Percentiles rank a stretch among this genome's conserved stretches.
Evolutionary conservation across 768 basidiomycete genomes (phyloP).

Genomic region (Agaricus blazei): DNA sequence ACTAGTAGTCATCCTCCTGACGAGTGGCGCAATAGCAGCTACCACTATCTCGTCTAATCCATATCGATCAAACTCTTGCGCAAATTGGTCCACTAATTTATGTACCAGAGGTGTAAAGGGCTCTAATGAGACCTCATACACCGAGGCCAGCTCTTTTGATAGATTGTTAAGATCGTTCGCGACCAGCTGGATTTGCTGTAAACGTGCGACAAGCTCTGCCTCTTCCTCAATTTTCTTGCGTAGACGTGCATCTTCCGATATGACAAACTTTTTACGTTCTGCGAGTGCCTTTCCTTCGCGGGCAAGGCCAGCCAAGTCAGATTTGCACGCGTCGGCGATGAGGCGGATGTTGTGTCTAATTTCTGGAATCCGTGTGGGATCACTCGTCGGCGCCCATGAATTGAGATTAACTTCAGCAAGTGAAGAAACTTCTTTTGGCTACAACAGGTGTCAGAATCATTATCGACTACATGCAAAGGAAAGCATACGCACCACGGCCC

Average conservation of each 20-base stretch:
- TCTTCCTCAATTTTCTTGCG: constrained; percentile 69
- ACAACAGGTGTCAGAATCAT: constrained; percentile 6
- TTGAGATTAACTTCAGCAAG: constrained; percentile 71
- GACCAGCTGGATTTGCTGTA: constrained; percentile 74
- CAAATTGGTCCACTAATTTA: constrained; percentile 63
- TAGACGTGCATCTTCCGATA: constrained; percentile 65
- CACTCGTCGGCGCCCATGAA: constrained; percentile 84
- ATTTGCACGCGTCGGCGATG: constrained; percentile 77
- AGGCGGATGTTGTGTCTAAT: constrained; percentile 93
- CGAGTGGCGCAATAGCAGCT: constrained; percentile 81
- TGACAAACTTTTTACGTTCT: constrained; percentile 71
- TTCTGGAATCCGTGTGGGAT: constrained; percentile 89
- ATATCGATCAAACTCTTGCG: constrained; percentile 71
- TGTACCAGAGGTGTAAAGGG: constrained; percentile 70
- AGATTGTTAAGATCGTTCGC: constrained; percentile 65
- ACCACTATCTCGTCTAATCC: constrained; percentile 89
- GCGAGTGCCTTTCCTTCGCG: constrained; percentile 83
- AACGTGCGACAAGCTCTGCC: constrained; percentile 68
- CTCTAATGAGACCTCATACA: constrained; percentile 70
- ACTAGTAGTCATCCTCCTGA: constrained; percentile 64
- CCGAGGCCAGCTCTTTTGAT: constrained; percentile 56
- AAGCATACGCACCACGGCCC: constrained; percentile 67
- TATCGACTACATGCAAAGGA: not conserved
- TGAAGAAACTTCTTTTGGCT: constrained; percentile 88
- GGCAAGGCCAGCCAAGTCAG: constrained; percentile 83